Evolutionary conservation across 345 rosid species (phyloP).

Genomic region (Gossypium rotundifolium): DNA sequence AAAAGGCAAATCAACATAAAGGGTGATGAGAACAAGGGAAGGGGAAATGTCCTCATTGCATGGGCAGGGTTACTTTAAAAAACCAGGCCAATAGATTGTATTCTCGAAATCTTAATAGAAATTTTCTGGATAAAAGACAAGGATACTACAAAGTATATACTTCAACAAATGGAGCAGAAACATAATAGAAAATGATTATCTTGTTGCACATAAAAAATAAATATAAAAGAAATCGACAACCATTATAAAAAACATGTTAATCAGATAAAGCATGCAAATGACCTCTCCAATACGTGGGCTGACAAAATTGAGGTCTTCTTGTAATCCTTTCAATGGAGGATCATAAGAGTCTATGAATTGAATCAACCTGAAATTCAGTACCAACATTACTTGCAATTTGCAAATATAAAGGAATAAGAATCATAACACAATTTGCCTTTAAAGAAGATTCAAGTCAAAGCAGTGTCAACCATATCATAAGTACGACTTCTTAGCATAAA

Average conservation of each 20-base stretch:
- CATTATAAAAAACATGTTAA: not conserved
- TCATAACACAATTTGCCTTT: not conserved
- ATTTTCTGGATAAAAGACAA: not conserved
- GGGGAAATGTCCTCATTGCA: not conserved
- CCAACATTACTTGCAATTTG: not conserved
- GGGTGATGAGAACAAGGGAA: not conserved
- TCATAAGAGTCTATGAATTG: slow-evolving; percentile 95
- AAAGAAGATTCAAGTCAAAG: slow-evolving; percentile 1
- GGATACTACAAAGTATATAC: not conserved
- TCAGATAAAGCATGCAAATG: slow-evolving; percentile 19
- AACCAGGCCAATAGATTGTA: not conserved
- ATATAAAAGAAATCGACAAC: not conserved
- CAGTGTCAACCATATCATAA: not conserved
- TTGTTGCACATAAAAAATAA: not conserved
- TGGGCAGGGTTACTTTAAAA: not conserved
- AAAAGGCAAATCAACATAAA: not conserved
- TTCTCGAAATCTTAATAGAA: not conserved
- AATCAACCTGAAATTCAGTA: slow-evolving; percentile 61
- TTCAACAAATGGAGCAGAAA: not conserved
- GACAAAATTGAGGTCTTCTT: slow-evolving; percentile 95
- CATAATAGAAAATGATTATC: not conserved
- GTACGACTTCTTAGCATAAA: not conserved
- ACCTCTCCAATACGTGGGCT: slow-evolving; percentile 99
- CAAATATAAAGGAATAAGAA: not conserved
- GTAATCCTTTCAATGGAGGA: slow-evolving; percentile 96